phyloP scores from a whole-genome alignment of 768 basidiomycete genomes.

The Phaffia tasmanica region DNA sequence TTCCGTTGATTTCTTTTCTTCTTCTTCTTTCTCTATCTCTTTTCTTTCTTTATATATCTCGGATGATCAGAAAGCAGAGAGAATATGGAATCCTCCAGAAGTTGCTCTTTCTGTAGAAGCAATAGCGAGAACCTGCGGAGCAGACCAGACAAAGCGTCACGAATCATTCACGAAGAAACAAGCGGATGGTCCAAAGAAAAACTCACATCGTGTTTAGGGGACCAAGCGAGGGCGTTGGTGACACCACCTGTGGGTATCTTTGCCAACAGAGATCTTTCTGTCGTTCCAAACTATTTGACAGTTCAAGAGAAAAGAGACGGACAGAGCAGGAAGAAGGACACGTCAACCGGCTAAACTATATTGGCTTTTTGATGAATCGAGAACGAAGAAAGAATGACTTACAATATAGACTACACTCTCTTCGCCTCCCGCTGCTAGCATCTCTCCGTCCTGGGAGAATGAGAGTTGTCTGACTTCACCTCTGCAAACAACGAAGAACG shows the following conservation, averaged over 20 bases:
- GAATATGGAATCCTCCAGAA: not conserved
- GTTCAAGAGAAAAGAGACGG: not conserved
- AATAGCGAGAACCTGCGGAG: not conserved
- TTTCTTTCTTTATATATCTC: no score
- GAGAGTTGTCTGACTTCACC: constrained; percentile 12
- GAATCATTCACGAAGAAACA: not conserved
- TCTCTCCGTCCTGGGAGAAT: constrained; percentile 14
- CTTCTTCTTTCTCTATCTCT: no score
- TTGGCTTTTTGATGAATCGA: not conserved
- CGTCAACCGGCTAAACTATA: not conserved
- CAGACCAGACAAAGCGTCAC: not conserved
- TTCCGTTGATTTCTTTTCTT: no score
- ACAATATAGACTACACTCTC: constrained; percentile 16
- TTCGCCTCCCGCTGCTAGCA: constrained; percentile 18
- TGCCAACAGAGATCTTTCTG: constrained; percentile 3
- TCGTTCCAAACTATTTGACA: constrained; percentile 22
- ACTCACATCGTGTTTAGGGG: constrained; percentile 17
- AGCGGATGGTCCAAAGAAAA: not conserved
- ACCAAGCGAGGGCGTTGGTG: constrained; percentile 6
- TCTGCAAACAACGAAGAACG: not conserved
- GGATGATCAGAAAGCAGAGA: not conserved
- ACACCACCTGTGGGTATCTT: constrained; percentile 8
- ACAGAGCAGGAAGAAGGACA: not conserved
- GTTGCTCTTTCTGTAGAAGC: not conserved
- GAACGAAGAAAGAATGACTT: not conserved